A percentile compares a stretch with the other conserved stretches of the same genome.
Evolutionary conservation across 305 asterid species (phyloP).

Genomic region (Fraxinus greggii): DNA sequence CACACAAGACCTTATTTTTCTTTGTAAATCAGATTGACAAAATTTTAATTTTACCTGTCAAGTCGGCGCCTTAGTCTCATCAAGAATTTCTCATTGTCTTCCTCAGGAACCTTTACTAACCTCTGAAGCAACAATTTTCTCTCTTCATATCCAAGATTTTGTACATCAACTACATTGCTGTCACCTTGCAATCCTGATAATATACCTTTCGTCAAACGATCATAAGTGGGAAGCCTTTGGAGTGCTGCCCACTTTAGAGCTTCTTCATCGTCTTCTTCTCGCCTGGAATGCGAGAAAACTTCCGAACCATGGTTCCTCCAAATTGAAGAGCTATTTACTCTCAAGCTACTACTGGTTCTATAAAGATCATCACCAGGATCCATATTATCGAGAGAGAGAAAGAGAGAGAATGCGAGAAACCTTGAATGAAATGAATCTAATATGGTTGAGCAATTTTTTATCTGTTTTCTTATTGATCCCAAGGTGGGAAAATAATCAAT

Average conservation of each 20-base stretch:
- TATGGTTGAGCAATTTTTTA: neutral
- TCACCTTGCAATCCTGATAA: constrained; percentile 42
- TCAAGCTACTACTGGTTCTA: constrained; percentile 27
- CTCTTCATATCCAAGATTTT: constrained; percentile 45
- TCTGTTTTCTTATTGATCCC: neutral
- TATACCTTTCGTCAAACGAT: constrained; percentile 47
- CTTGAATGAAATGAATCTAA: neutral
- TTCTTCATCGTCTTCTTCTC: constrained; percentile 44
- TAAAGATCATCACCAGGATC: constrained; percentile 14
- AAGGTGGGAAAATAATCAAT: neutral
- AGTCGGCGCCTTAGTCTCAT: constrained; percentile 46
- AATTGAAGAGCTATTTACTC: constrained; percentile 27
- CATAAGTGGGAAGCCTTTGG: constrained; percentile 59
- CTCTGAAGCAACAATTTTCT: constrained; percentile 45
- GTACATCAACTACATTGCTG: constrained; percentile 41
- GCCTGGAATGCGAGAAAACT: constrained; percentile 31
- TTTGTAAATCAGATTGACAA: neutral
- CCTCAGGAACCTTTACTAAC: constrained; percentile 45
- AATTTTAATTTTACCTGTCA: constrained; percentile 40
- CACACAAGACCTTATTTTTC: neutral
- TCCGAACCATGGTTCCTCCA: constrained; percentile 35
- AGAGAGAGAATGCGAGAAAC: neutral
- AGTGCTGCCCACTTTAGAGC: constrained; percentile 68
- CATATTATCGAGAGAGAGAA: constrained; percentile 13
- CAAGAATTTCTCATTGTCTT: constrained; percentile 57